These are phyloP conservation scores for Tetrapisispora nanseiensis DNA, from an alignment of 805 yeast species.

Conservation along the genomic window DNA sequence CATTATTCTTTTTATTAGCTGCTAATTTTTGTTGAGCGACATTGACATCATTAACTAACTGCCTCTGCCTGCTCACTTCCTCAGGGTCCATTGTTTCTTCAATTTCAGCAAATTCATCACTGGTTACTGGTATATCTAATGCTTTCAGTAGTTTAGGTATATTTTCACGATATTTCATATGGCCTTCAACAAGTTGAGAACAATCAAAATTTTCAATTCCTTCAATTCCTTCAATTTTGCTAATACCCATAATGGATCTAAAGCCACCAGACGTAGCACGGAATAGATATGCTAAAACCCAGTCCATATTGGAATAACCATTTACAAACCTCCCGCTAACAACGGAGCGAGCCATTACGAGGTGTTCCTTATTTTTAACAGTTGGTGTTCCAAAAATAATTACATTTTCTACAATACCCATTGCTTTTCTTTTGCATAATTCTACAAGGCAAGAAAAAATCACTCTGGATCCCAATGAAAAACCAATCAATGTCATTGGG, in stretches of 20 bases:
- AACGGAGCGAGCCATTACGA: constrained; percentile 68
- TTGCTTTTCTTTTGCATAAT: constrained; percentile 75
- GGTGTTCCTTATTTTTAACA: constrained; percentile 66
- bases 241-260: constrained; percentile 81
- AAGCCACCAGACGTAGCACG: constrained; percentile 94
- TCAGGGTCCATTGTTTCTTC: constrained; percentile 88
- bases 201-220: constrained; percentile 82
- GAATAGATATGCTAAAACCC: constrained; percentile 91
- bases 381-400: constrained; percentile 81
- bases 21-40: constrained; percentile 61
- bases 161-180: constrained; percentile 92
- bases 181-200: constrained; percentile 82
- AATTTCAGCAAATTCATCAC: constrained; percentile 89
- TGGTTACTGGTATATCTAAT: constrained; percentile 69
- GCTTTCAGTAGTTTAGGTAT: constrained; percentile 71
- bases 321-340: constrained; percentile 86
- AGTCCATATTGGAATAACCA: constrained; percentile 86
- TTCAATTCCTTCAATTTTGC: constrained; percentile 54
- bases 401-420: constrained; percentile 83
- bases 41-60: constrained; percentile 75
- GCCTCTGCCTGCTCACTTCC: constrained; percentile 70
- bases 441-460: constrained; percentile 84
- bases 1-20: constrained; percentile 30
- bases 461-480: constrained; percentile 86
- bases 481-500: constrained; percentile 87